These are phyloP conservation scores for Tylopilus sp. DNA, from an alignment of 1,284 basidiomycete species.

Conservation along the genomic window DNA sequence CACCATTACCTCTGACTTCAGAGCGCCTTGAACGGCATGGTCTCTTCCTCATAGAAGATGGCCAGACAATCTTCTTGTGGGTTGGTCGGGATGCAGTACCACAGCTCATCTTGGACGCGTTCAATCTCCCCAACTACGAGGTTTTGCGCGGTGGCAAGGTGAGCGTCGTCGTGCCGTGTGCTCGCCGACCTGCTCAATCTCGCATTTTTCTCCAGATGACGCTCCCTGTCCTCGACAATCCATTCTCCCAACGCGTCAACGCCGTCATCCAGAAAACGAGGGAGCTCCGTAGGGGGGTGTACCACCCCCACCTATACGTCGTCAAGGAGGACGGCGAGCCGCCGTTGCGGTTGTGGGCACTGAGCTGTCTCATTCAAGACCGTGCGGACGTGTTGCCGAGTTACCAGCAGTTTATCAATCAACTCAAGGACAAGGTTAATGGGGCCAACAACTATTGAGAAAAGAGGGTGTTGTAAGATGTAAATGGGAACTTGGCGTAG, in stretches of 20 bases:
- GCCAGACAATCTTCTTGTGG: constrained; percentile 97
- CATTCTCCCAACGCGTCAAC: constrained; percentile 90
- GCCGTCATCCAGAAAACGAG: constrained; percentile 90
- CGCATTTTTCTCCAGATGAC: constrained; percentile 55
- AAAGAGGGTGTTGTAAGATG: background rate
- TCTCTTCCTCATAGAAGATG: constrained; percentile 95
- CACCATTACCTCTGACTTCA: constrained; percentile 85
- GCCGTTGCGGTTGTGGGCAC: constrained; percentile 87
- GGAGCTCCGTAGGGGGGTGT: constrained; percentile 85
- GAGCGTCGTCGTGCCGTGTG: constrained; percentile 17
- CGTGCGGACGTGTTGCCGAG: constrained; percentile 91
- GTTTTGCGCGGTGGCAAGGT: constrained; percentile 91
- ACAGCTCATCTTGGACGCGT: constrained; percentile 90
- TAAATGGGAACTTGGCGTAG: background rate
- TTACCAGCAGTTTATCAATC: constrained; percentile 88
- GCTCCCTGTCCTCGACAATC: constrained; percentile 83
- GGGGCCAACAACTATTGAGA: constrained; percentile 34
- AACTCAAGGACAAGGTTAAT: constrained; percentile 68
- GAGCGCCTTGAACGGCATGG: constrained; percentile 94
- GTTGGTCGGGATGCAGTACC: constrained; percentile 95
- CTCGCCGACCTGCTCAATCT: constrained; percentile 3
- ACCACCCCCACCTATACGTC: constrained; percentile 92
- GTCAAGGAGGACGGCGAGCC: constrained; percentile 99
- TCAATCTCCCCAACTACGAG: constrained; percentile 85
- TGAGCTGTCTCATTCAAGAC: constrained; percentile 93